Conservation (phyloP, 176 grass and related monocot species). For the Musa schizocarpa region DNA sequence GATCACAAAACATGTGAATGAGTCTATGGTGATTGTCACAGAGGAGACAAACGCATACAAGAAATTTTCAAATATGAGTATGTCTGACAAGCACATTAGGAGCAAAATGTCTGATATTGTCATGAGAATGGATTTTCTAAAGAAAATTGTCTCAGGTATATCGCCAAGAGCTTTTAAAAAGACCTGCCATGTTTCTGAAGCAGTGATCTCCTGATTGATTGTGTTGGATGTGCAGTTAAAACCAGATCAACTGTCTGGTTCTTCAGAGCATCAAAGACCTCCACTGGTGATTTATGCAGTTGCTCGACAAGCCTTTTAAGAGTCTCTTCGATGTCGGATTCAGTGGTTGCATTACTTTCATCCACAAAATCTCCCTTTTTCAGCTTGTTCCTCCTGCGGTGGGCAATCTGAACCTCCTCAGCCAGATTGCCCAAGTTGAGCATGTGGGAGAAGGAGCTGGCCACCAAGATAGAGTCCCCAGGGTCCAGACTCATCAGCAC, state of each 20-base stretch:
- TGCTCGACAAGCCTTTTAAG: slow-evolving; percentile 62
- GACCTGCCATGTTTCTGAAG: slow-evolving; percentile 94
- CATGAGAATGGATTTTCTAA: neutral
- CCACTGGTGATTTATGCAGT: slow-evolving; percentile 65
- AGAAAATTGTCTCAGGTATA: neutral
- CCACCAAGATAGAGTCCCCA: slow-evolving; percentile 62
- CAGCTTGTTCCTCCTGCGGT: slow-evolving; percentile 81
- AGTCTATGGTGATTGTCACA: too few relatives aligned
- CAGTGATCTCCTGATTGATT: slow-evolving; percentile 80
- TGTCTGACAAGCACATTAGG: neutral
- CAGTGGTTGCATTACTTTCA: slow-evolving; percentile 71
- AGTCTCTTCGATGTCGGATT: slow-evolving; percentile 98
- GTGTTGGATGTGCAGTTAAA: slow-evolving; percentile 92
- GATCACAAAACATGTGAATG: neutral
- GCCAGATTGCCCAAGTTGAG: slow-evolving; percentile 96
- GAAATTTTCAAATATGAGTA: neutral
- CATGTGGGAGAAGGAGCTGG: slow-evolving; percentile 98
- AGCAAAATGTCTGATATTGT: too few relatives aligned
- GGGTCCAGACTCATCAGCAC: slow-evolving; percentile 60
- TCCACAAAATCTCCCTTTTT: slow-evolving; percentile 72
- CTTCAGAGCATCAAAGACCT: slow-evolving; percentile 94
- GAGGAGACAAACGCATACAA: too few relatives aligned
- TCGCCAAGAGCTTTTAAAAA: neutral
- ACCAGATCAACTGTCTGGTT: slow-evolving; percentile 96
- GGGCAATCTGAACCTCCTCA: slow-evolving; percentile 93